These are phyloP conservation scores for Ilex asprella DNA, from an alignment of 257 asterid genomes.

Conservation along the genomic window DNA sequence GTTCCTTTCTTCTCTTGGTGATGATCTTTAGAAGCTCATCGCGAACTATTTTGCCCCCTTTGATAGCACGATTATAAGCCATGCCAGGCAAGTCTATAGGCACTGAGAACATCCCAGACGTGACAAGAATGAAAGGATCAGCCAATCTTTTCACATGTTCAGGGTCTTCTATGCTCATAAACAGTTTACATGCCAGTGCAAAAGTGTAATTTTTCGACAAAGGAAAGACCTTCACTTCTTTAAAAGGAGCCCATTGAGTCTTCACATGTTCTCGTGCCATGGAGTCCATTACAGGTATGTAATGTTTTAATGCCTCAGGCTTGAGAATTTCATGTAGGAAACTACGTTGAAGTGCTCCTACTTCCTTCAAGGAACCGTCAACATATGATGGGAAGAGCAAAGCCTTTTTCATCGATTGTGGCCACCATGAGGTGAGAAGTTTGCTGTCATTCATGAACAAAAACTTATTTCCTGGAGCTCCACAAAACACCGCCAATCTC, in stretches of 20 bases:
- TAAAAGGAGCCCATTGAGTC: too few species aligned
- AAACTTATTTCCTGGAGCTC: conserved; percentile 4
- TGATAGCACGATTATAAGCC: conserved; percentile 1
- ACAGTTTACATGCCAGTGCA: too few species aligned
- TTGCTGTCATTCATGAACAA: neutral
- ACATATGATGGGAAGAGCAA: neutral
- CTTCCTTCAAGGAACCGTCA: neutral
- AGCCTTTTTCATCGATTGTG: neutral
- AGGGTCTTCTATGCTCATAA: too few species aligned
- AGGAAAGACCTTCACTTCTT: conserved; percentile 1
- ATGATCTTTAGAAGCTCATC: too few species aligned
- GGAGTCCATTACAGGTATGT: too few species aligned
- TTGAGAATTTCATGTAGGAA: neutral
- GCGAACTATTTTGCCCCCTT: neutral
- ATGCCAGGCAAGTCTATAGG: neutral
- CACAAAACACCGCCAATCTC: conserved; percentile 7
- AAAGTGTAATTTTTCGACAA: neutral
- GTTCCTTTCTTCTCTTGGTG: too few species aligned
- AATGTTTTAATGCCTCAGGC: neutral
- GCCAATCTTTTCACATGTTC: too few species aligned
- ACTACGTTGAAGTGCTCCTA: too few species aligned
- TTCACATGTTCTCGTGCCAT: too few species aligned
- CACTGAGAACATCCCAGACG: neutral
- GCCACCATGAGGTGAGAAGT: conserved; percentile 3
- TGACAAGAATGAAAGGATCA: too few species aligned